phyloP scores from a whole-genome alignment of 805 yeast genomes.

The Candida jianshihensis region DNA sequence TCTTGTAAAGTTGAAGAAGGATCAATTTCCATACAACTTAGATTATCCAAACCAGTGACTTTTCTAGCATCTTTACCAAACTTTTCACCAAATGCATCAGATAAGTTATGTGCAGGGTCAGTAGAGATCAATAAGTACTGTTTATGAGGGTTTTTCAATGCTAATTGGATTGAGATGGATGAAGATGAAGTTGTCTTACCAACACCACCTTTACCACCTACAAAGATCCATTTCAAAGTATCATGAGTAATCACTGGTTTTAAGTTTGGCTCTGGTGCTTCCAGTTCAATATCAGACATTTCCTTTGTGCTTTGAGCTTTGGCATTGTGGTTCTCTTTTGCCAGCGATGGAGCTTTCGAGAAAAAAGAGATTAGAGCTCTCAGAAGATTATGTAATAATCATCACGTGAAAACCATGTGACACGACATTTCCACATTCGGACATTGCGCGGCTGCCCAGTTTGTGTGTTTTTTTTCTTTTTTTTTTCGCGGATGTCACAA shows the following conservation, averaged over 20 bases:
- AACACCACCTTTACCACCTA: constrained; percentile 99
- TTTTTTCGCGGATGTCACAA: too few species aligned
- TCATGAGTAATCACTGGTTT: constrained; percentile 60
- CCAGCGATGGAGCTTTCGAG: too few species aligned
- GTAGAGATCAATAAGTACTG: constrained; percentile 87
- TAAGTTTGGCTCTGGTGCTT: constrained; percentile 53
- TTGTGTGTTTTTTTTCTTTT: too few species aligned
- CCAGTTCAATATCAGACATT: constrained; percentile 21
- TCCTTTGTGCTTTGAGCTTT: not conserved
- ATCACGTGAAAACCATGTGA: too few species aligned
- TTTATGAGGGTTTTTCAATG: constrained; percentile 70
- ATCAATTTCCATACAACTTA: constrained; percentile 98
- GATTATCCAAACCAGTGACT: constrained; percentile 81
- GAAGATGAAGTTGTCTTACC: constrained; percentile 98
- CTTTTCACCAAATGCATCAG: constrained; percentile 98
- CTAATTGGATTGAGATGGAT: constrained; percentile 90
- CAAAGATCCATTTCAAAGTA: constrained; percentile 89
- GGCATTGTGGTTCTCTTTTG: too few species aligned
- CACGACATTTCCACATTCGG: too few species aligned
- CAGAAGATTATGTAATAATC: too few species aligned
- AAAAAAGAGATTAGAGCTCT: too few species aligned
- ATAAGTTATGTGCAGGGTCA: constrained; percentile 96
- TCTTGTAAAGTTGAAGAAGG: constrained; percentile 93
- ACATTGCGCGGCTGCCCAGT: too few species aligned
- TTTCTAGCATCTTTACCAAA: constrained; percentile 94